A percentile compares a stretch with the other conserved stretches of the same genome.
These are phyloP conservation scores for Aspergillus hortae DNA, from an alignment of 2,329 filamentous ascomycete genomes.

Conservation along the genomic window DNA sequence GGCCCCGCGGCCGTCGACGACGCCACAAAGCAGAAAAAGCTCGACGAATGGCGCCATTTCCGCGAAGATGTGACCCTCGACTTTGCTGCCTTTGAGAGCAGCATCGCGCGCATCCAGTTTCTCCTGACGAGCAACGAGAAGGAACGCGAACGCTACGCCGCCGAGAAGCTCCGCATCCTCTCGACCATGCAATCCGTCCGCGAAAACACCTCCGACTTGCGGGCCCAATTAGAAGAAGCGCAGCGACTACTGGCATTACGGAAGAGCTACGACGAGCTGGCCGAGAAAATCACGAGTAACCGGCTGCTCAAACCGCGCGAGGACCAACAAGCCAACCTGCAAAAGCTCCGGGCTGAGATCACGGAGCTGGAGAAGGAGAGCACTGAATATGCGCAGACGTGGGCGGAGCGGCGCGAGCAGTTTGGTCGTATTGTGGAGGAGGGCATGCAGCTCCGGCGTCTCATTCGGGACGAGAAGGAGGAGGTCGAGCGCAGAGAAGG, in stretches of 20 bases:
- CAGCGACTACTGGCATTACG: constrained; percentile 71
- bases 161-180: constrained; percentile 75
- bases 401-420: constrained; percentile 79
- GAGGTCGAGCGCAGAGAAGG: constrained; percentile 85
- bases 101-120: constrained; percentile 82
- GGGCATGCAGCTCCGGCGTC: constrained; percentile 75
- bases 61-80: constrained; percentile 82
- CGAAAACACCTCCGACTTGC: constrained; percentile 68
- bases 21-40: constrained; percentile 48
- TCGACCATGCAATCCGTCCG: constrained; percentile 74
- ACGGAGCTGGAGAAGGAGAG: constrained; percentile 81
- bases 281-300: constrained; percentile 81
- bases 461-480: constrained; percentile 94
- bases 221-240: constrained; percentile 71
- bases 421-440: constrained; percentile 88
- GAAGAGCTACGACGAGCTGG: constrained; percentile 82
- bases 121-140: constrained; percentile 76
- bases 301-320: constrained; percentile 75
- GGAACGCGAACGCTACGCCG: constrained; percentile 78
- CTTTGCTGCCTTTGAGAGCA: constrained; percentile 82
- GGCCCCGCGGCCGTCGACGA: constrained; percentile 44
- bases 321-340: constrained; percentile 73
- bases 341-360: constrained; percentile 84
- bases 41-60: constrained; percentile 62
- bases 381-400: constrained; percentile 74